phyloP scores from a whole-genome alignment of 1,139 yeast genomes.

The Yamadazyma diddensiae region DNA sequence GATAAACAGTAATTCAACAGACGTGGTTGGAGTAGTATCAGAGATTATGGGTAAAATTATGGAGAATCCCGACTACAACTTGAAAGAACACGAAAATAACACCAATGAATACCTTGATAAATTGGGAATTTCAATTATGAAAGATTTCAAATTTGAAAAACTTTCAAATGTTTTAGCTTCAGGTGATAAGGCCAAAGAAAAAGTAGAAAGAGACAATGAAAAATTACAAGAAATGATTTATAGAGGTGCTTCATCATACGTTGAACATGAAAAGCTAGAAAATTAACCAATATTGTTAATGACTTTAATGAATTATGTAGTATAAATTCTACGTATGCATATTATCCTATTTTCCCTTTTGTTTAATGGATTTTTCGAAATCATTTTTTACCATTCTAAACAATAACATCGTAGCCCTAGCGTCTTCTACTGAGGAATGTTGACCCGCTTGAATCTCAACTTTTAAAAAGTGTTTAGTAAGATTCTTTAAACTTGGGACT shows the following conservation, averaged over 20 bases:
- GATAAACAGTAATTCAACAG: conserved; percentile 27
- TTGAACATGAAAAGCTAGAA: conserved; percentile 38
- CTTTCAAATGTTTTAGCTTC: conserved; percentile 13
- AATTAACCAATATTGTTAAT: conserved; percentile 16
- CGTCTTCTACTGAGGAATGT: conserved; percentile 91
- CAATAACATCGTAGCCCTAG: conserved; percentile 79
- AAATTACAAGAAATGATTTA: conserved; percentile 35
- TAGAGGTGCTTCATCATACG: conserved; percentile 37
- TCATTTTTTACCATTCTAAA: conserved; percentile 61
- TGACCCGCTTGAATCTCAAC: conserved; percentile 68
- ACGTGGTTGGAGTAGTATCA: conserved; percentile 27
- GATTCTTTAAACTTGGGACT: conserved; percentile 68
- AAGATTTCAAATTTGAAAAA: conserved; percentile 17
- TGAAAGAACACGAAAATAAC: conserved; percentile 14
- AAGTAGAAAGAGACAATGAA: conserved; percentile 22
- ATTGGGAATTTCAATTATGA: conserved; percentile 14
- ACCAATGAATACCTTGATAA: conserved; percentile 18
- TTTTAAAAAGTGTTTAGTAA: conserved; percentile 56
- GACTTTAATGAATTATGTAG: conserved; percentile 2
- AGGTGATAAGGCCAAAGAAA: conserved; percentile 15
- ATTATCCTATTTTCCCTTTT: neutral
- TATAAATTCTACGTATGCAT: conserved; percentile 2
- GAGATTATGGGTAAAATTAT: conserved; percentile 25
- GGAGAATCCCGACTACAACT: conserved; percentile 18
- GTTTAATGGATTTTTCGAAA: conserved; percentile 42